phyloP scores from a whole-genome alignment of 768 basidiomycete species.

The Leccinum variicolor region DNA sequence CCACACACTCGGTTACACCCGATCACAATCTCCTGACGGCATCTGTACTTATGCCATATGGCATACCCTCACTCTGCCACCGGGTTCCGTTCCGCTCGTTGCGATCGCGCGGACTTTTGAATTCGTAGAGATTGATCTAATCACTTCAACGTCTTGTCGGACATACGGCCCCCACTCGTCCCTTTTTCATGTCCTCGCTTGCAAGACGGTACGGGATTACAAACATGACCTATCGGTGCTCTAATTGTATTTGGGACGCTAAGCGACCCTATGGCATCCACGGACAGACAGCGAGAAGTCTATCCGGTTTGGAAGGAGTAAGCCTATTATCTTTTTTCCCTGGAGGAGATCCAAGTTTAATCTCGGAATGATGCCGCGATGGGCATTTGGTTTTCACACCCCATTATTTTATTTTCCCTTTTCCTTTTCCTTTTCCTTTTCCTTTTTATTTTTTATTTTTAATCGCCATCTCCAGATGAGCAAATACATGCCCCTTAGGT shows the following conservation, averaged over 20 bases:
- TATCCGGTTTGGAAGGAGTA: constrained; percentile 20
- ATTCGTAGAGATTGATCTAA: constrained; percentile 22
- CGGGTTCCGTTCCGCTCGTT: constrained; percentile 28
- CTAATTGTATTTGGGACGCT: constrained; percentile 1
- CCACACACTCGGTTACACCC: constrained; percentile 21
- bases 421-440: constrained; percentile 3
- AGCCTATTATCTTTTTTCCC: constrained; percentile 19
- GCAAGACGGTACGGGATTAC: constrained; percentile 8
- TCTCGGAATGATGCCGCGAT: constrained; percentile 19
- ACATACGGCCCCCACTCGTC: constrained; percentile 14
- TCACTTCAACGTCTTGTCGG: constrained; percentile 16
- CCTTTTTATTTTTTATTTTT: not conserved
- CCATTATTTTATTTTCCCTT: constrained; percentile 1
- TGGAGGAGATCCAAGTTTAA: constrained; percentile 14
- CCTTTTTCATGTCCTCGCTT: constrained; percentile 12
- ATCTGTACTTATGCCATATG: constrained; percentile 26
- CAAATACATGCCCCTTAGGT: constrained; percentile 23
- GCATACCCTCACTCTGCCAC: constrained; percentile 16
- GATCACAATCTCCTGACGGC: constrained; percentile 26
- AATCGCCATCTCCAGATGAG: constrained; percentile 10
- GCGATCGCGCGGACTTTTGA: constrained; percentile 25
- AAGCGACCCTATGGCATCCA: constrained; percentile 12
- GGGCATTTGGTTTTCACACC: constrained; percentile 16
- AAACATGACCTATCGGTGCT: constrained; percentile 8
- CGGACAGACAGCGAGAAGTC: constrained; percentile 15